Evolutionary conservation across 139 green algal genomes (phyloP), one percentile per base, ranked within the genome.

Genomic region (Ostreobium quekettii): DNA sequence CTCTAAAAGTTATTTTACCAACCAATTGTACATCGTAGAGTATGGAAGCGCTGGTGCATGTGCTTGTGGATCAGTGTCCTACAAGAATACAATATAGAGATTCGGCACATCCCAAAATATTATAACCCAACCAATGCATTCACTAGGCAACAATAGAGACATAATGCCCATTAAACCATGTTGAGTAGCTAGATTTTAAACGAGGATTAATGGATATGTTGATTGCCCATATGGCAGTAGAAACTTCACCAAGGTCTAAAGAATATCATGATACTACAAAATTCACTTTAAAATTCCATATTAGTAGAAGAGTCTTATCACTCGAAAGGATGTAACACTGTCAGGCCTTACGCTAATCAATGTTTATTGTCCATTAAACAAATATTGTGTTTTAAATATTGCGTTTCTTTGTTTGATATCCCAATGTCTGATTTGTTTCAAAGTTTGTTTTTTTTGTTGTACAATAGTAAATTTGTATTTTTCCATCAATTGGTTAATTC

Each of bases 241-340:
- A 6, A 37, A 62, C 7, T 28, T 62, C 49, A 6, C 49, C 49
- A 11, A 62, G 33, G 49, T 37, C 31, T 37, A 26, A 37, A 19
- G 26, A 37, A 28, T 7, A 62, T 37, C 15, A 28, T 7, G 49
- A 62, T 7, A 28, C 8, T 22, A 6, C 26, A 19, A n/a, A 31
- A 62, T 62, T 62, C 8, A 11, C 6, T 31, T 19, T 26, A 62
- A 28, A 62, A 62, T 62, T 62, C 49, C 49, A 62, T 28, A 62
- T 8, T 7, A 62, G 15, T 31, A 28, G 49, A 11, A 62, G 8
- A 8, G 26, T 28, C 19, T 11, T 7, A 62, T 62, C 49, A 8
- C 26, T 37, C 19, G 15, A 31, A 8, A 62, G 15, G 33, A 62
- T 28, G 33, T 62, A 62, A 62, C 49, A 26, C 7, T 6, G 33